Evolutionary conservation across 2,329 filamentous ascomycete genomes (phyloP).

Genomic region (Xylaria sp.): DNA sequence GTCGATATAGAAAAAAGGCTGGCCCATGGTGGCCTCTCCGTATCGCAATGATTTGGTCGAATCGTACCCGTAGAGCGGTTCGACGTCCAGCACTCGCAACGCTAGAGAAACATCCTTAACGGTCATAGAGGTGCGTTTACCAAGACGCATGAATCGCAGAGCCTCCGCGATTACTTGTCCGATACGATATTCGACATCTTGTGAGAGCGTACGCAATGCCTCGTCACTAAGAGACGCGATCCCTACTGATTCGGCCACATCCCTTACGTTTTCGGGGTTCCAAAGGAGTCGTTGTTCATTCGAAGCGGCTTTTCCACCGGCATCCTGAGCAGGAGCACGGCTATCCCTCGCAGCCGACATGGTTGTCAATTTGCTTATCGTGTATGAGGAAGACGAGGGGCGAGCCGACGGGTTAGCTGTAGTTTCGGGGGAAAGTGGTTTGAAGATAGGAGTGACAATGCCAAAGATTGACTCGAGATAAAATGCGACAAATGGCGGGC

Average conservation of each 20-base stretch:
- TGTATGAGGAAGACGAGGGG: not conserved
- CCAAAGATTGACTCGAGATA: not conserved
- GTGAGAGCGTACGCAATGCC: conserved; percentile 84
- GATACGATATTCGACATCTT: conserved; percentile 95
- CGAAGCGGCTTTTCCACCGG: conserved; percentile 37
- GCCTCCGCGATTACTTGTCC: conserved; percentile 94
- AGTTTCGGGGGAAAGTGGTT: not conserved
- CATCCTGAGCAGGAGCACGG: conserved; percentile 44
- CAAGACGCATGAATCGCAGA: conserved; percentile 94
- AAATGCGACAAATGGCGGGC: not conserved
- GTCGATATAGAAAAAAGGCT: conserved; percentile 96
- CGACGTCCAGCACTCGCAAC: conserved; percentile 86
- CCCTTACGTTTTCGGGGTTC: conserved; percentile 95
- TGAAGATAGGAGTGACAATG: too few relatives aligned
- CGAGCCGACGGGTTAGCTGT: not conserved
- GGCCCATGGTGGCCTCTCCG: conserved; percentile 92
- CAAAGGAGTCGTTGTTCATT: conserved; percentile 70
- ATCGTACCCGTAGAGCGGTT: conserved; percentile 96
- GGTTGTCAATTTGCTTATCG: not conserved
- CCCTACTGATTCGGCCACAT: conserved; percentile 96
- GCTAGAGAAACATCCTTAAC: conserved; percentile 92
- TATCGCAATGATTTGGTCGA: conserved; percentile 89
- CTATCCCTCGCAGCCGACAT: conserved; percentile 45
- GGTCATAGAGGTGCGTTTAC: conserved; percentile 84
- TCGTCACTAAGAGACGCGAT: conserved; percentile 85